A percentile compares a stretch with the other conserved stretches of the same genome.
These are phyloP conservation scores for Fusarium sp. DNA, from an alignment of 2,329 filamentous ascomycete species.

Conservation along the genomic window DNA sequence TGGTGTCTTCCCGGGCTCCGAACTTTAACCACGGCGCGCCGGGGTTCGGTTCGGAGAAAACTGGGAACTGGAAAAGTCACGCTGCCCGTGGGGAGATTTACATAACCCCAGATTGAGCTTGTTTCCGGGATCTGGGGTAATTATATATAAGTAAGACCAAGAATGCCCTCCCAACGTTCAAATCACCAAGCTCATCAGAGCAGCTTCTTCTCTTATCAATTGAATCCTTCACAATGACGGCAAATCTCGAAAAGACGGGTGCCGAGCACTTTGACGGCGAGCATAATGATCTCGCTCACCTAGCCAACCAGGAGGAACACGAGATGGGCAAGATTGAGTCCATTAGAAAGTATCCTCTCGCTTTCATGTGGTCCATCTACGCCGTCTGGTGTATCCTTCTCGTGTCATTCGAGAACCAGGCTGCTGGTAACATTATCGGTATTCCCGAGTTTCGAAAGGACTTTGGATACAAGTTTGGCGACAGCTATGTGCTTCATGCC, in stretches of 20 bases:
- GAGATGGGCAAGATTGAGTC: conserved; percentile 35
- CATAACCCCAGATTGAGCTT: conserved; percentile 23
- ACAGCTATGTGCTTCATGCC: conserved; percentile 51
- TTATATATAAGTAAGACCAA: conserved; percentile 30
- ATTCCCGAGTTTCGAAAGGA: conserved; percentile 57
- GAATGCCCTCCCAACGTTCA: neutral
- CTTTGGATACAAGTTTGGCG: conserved; percentile 51
- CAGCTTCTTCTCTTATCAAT: neutral
- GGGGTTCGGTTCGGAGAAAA: neutral
- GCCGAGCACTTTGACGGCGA: conserved; percentile 26
- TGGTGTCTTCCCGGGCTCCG: neutral
- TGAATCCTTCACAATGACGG: neutral
- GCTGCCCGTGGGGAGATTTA: conserved; percentile 8
- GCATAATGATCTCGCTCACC: conserved; percentile 29
- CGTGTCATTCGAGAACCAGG: conserved; percentile 53
- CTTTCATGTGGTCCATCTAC: conserved; percentile 49
- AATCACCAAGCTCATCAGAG: neutral
- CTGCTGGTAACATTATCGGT: conserved; percentile 51
- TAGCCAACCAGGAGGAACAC: conserved; percentile 44
- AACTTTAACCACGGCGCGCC: conserved; percentile 7
- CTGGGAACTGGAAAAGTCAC: neutral
- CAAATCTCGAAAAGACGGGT: conserved; percentile 27
- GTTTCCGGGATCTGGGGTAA: conserved; percentile 21
- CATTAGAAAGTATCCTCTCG: conserved; percentile 41
- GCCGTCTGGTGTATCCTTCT: conserved; percentile 52